Conservation (phyloP, 768 basidiomycete genomes). For the Mycena filopes region DNA sequence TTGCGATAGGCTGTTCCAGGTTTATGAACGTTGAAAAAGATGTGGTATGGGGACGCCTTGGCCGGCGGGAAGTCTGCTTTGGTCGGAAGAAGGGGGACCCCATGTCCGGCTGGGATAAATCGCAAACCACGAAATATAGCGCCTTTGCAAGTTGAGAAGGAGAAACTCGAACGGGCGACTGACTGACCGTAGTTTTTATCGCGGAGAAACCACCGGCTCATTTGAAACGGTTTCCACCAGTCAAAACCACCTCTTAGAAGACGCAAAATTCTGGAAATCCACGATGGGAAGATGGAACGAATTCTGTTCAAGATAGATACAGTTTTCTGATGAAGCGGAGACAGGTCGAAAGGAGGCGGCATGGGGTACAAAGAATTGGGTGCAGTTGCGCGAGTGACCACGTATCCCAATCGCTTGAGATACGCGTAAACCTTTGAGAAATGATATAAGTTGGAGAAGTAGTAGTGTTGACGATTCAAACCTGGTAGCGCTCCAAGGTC, state of each 20-base stretch:
- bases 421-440: constrained; percentile 87
- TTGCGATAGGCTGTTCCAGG: constrained; percentile 88
- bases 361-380: constrained; percentile 65
- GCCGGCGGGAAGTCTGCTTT: constrained; percentile 32
- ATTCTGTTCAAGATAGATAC: constrained; percentile 49
- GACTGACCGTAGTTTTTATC: constrained; percentile 65
- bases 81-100: constrained; percentile 53
- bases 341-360: constrained; percentile 49
- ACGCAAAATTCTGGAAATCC: constrained; percentile 44
- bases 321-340: constrained; percentile 25
- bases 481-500: constrained; percentile 90
- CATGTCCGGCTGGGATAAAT: constrained; percentile 76
- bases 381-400: constrained; percentile 79
- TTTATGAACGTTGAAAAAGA: constrained; percentile 94
- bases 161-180: background rate
- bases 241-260: constrained; percentile 51
- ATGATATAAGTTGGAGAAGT: constrained; percentile 11
- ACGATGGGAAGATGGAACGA: constrained; percentile 45
- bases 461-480: constrained; percentile 42
- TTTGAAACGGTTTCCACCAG: constrained; percentile 75
- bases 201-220: constrained; percentile 58
- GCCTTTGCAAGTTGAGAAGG: constrained; percentile 52
- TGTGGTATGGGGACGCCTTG: constrained; percentile 69
- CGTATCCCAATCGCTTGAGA: constrained; percentile 91
- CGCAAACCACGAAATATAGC: constrained; percentile 76